These are phyloP conservation scores for Colletotrichum theobromicola DNA, from an alignment of 2,329 filamentous ascomycete species.

Conservation along the genomic window DNA sequence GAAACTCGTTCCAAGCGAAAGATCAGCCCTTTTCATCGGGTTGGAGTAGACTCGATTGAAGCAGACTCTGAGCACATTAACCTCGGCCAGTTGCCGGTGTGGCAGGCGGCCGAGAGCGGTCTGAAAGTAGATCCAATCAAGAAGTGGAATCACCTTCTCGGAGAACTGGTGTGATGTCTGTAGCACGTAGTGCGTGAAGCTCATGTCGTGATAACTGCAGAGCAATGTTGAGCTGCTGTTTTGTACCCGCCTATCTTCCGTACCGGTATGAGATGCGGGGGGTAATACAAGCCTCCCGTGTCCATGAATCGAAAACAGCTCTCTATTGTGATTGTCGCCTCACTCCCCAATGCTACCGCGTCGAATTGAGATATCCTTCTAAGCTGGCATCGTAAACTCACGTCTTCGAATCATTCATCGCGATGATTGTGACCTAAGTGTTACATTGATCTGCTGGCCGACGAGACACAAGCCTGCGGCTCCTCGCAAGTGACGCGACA, in stretches of 20 bases:
- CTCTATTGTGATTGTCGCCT: neutral
- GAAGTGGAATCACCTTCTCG: neutral
- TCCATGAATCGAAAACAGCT: neutral
- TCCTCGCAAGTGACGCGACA: neutral
- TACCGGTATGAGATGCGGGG: neutral
- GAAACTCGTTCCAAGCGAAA: neutral
- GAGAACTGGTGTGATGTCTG: neutral
- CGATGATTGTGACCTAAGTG: neutral
- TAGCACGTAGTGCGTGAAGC: neutral
- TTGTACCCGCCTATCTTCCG: neutral
- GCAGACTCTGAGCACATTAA: neutral
- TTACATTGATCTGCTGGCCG: neutral
- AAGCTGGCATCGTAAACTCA: no score
- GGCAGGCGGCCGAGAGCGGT: neutral
- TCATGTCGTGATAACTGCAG: neutral
- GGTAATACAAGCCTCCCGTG: neutral
- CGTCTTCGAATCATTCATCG: neutral
- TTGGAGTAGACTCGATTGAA: neutral
- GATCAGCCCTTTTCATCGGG: neutral
- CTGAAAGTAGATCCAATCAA: neutral
- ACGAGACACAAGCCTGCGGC: neutral
- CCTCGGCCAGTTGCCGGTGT: neutral
- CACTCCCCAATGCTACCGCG: accelerated
- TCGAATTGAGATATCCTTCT: neutral
- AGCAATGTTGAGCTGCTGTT: neutral